Conservation (phyloP, 2,329 filamentous ascomycete species). For the Aspergillus unguis region DNA sequence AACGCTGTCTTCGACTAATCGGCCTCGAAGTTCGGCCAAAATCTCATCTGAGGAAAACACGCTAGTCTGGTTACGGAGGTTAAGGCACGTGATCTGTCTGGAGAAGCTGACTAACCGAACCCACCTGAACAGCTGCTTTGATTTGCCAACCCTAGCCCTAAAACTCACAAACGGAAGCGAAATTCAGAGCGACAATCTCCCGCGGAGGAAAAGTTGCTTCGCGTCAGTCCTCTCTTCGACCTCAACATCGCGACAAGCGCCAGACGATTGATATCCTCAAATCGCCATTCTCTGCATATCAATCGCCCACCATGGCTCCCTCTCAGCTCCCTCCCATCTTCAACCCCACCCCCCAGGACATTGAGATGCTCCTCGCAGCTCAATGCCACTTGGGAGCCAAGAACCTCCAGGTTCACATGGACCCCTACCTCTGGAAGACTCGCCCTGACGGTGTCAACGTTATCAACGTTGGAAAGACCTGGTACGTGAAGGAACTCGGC, state of each 20-base stretch:
- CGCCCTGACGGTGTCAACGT: conserved; percentile 97
- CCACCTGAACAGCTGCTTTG: conserved; percentile 7
- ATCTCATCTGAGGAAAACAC: conserved; percentile 25
- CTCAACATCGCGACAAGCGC: conserved; percentile 42
- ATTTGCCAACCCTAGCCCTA: conserved; percentile 36
- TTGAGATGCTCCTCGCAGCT: conserved; percentile 98
- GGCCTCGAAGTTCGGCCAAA: conserved; percentile 3
- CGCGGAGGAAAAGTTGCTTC: conserved; percentile 28
- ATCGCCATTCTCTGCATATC: conserved; percentile 37
- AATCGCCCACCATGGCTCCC: conserved; percentile 82
- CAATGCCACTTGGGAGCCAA: conserved; percentile 96
- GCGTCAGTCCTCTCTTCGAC: conserved; percentile 32
- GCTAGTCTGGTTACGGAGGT: conserved; percentile 23
- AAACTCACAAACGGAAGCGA: conserved; percentile 39
- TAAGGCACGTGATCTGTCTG: conserved; percentile 18
- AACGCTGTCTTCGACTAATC: neutral
- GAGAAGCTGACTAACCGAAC: neutral
- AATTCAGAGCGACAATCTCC: conserved; percentile 27
- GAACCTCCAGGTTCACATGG: conserved; percentile 99
- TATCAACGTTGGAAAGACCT: conserved; percentile 99
- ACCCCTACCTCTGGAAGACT: conserved; percentile 99
- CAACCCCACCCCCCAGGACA: conserved; percentile 96
- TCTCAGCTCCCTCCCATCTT: conserved; percentile 90
- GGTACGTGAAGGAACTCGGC: conserved; percentile 56
- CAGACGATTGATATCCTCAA: conserved; percentile 46